Base-by-base conservation (phyloP, 495 filamentous ascomycete genomes). In the Hapsidospora chrysogenum region DNA sequence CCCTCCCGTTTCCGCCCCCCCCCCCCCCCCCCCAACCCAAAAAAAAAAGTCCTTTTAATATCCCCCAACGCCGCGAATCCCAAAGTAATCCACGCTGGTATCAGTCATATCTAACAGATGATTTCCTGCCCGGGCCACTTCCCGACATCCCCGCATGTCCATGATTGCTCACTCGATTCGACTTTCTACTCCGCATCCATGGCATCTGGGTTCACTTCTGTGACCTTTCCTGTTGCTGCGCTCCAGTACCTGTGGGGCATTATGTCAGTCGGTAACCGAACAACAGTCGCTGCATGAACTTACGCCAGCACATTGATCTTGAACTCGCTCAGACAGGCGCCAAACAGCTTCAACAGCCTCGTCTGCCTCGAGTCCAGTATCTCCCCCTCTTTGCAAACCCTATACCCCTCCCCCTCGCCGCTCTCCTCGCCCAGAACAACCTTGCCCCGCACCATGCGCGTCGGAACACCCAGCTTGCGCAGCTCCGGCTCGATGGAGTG, bases 301-400 rank as follows among this genome's bases (percentile, higher is more conserved):
- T 23, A 37, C 43, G 84, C 85, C 53, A 80, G 61, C 37, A 93
- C 52, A 42, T 70, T 56, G 16, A 97, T 72, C 43, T 63, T 70
- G 59, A 97, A 97, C 63, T 95, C 87, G 38, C 85, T 76, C 53
- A 82, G 77, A 25, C 75, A 76, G 17, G 92, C 68, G 35, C 84
- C 80, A 61, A 97, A 96, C 51, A 92, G 67, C 72, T 97, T 97
- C 56, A 97, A 53, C 49, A 97, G 54, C 33, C 80, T 75, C 42
- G 87, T 94, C 66, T 97, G 89, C 31, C 85, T 65, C 23, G 77
- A 80, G 48, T 93, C 84, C 25, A 97, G 53, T 36, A 73, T 66
- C 45, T 93, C 70, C 2, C 92, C 89, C 47, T 82, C 73, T 36
- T 69, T 66, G 52, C 85, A 94, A 15, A 97, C 75, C 15, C 60